Evolutionary conservation across 176 grass and related monocot species (phyloP).

Genomic region (Phoenix dactylifera): DNA sequence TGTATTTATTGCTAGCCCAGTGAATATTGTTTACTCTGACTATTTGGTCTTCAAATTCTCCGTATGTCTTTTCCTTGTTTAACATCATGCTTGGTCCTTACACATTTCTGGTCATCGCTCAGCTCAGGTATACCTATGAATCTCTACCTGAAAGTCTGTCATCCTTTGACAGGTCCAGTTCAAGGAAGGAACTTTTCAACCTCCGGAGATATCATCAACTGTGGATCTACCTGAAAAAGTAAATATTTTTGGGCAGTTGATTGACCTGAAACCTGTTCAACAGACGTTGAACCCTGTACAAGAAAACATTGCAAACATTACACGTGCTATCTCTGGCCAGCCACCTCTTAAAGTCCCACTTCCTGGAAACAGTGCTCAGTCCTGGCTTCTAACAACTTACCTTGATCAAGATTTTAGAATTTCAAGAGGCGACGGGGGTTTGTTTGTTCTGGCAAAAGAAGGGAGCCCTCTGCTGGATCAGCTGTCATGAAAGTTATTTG

Average conservation of each 20-base stretch:
- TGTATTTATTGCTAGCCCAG: too few species aligned
- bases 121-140: too few species aligned
- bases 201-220: constrained; percentile 50
- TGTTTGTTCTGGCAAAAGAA: constrained; percentile 87
- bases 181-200: constrained; percentile 76
- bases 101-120: too few species aligned
- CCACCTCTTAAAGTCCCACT: constrained; percentile 65
- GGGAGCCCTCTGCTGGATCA: constrained; percentile 66
- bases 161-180: constrained; percentile 53
- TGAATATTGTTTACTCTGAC: too few species aligned
- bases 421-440: constrained; percentile 76
- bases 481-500: constrained; percentile 13
- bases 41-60: too few species aligned
- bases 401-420: constrained; percentile 83
- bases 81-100: too few species aligned
- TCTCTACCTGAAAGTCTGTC: too few species aligned
- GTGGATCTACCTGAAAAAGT: constrained; percentile 61
- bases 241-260: constrained; percentile 77
- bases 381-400: constrained; percentile 92
- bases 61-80: too few species aligned
- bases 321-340: constrained; percentile 64
- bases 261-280: constrained; percentile 59
- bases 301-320: constrained; percentile 50
- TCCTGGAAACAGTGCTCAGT: constrained; percentile 40
- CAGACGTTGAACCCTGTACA: constrained; percentile 53